These are phyloP conservation scores for Tuber aestivum DNA, from an alignment of 495 filamentous ascomycete genomes.

Conservation along the genomic window DNA sequence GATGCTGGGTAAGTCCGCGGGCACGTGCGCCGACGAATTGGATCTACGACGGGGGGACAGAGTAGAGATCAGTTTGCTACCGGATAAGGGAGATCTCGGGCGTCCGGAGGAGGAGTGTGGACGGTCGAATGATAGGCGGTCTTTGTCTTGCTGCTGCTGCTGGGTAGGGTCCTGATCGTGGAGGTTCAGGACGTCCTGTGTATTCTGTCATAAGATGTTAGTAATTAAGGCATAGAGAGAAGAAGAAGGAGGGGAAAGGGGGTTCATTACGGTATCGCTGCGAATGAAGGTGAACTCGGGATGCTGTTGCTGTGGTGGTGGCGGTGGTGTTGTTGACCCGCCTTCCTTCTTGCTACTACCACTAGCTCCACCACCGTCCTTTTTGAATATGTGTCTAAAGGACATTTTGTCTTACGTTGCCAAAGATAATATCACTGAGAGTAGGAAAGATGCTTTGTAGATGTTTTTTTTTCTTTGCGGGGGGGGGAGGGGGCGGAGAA, in stretches of 20 bases:
- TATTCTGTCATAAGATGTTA: slow-evolving; percentile 41
- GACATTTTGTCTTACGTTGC: not conserved
- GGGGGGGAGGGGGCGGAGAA: not conserved
- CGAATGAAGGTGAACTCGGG: slow-evolving; percentile 80
- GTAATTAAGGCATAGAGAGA: not conserved
- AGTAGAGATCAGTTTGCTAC: slow-evolving; percentile 26
- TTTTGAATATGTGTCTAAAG: not conserved
- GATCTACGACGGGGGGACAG: slow-evolving; percentile 48
- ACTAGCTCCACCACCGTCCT: not conserved
- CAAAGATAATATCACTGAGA: not conserved
- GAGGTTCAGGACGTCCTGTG: slow-evolving; percentile 45
- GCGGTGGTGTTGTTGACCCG: not conserved
- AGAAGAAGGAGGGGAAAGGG: slow-evolving; percentile 43
- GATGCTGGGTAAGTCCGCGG: slow-evolving; percentile 70
- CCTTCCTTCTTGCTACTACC: not conserved
- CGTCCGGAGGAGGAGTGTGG: slow-evolving; percentile 8
- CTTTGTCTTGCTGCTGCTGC: slow-evolving; percentile 37
- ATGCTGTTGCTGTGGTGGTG: not conserved
- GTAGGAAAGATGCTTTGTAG: not conserved
- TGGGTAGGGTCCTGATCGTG: slow-evolving; percentile 45
- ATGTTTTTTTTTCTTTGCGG: not conserved
- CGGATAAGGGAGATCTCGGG: slow-evolving; percentile 55
- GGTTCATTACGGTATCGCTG: slow-evolving; percentile 57
- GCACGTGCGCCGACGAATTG: slow-evolving; percentile 66
- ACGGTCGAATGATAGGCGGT: slow-evolving; percentile 26